Base-by-base conservation (phyloP, 139 green algal genomes). In the Asterochloris erici region DNA sequence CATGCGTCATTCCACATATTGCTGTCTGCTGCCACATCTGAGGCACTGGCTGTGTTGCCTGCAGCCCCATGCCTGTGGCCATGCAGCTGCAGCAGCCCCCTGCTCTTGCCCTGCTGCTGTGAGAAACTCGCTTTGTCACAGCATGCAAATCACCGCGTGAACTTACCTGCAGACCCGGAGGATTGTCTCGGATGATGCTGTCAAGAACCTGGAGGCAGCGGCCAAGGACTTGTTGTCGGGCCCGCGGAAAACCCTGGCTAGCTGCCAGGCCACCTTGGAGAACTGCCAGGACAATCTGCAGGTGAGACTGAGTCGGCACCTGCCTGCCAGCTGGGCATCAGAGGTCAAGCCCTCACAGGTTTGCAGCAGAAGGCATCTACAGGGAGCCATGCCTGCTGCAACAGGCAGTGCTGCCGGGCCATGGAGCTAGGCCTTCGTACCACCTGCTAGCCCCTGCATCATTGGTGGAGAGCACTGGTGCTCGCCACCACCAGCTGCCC, bases 251-350 rank as follows among this genome's bases (percentile, higher is more conserved):
- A 79, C 88, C 9, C 63, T 89, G 9, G 64, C 62, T 0, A 86
- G 73, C 16, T 83, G 79, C 61, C 85, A 90, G 73, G 69, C 82
- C 19, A 92, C 88, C 47, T 75, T 92, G 78, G 82, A 83, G 71
- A 91, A 82, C 75, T 89, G 85, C 70, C 85, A 90, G 69, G 77
- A 87, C 38, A 92, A 92, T 81, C 76, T 91, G 61, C 76, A 85
- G 74, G 60, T 24, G 17, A 82, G 89, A 17, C 78, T 63, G 63
- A 77, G 62, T 63, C 24, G 13, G 23, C 76, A 64, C 54, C 47
- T 21, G 38, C 63, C 63, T 68, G 29, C 28, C 74, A 28, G 74
- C 73, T 12, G 73, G n/a, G 21, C 14, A 27, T 2, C 71, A 27
- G 24, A 6, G 71, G 24, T 24, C 38, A 54, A 54, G 38, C 38